A percentile compares a stretch with the other conserved stretches of the same genome.
These are phyloP conservation scores for Kuraishia borneana DNA, from an alignment of 805 yeast genomes.

Conservation along the genomic window DNA sequence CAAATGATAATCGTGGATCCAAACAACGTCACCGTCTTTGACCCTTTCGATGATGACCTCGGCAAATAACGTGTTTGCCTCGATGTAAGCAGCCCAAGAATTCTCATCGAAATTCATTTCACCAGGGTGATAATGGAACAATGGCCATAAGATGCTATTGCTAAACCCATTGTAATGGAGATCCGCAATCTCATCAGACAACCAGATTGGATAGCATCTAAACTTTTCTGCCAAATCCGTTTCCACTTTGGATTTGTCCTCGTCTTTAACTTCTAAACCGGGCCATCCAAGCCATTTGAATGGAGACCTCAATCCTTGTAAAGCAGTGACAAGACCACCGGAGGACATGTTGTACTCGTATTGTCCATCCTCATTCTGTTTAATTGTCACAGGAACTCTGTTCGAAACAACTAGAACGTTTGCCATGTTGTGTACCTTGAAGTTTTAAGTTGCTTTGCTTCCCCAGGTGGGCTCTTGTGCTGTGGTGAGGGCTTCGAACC, in stretches of 20 bases:
- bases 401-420: slow-evolving; percentile 90
- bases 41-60: slow-evolving; percentile 57
- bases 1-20: slow-evolving; percentile 98
- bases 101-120: slow-evolving; percentile 96
- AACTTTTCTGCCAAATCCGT: slow-evolving; percentile 64
- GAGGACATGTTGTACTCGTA: slow-evolving; percentile 89
- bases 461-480: too few species aligned
- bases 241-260: slow-evolving; percentile 59
- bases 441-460: too few species aligned
- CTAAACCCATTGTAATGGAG: slow-evolving; percentile 94
- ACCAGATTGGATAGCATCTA: slow-evolving; percentile 82
- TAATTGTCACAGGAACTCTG: slow-evolving; percentile 89
- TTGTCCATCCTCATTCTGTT: slow-evolving; percentile 44
- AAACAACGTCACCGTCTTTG: slow-evolving; percentile 75
- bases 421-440: too few species aligned
- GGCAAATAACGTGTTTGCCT: slow-evolving; percentile 82
- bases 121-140: slow-evolving; percentile 98
- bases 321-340: slow-evolving; percentile 94
- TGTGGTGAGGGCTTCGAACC: too few species aligned
- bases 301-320: slow-evolving; percentile 81
- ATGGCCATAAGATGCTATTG: slow-evolving; percentile 93
- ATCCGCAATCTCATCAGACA: slow-evolving; percentile 85
- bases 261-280: slow-evolving; percentile 73
- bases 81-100: slow-evolving; percentile 96
- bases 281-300: slow-evolving; percentile 99